phyloP scores from a whole-genome alignment of 805 yeast genomes.

The Tetrapisispora iriomotensis region DNA sequence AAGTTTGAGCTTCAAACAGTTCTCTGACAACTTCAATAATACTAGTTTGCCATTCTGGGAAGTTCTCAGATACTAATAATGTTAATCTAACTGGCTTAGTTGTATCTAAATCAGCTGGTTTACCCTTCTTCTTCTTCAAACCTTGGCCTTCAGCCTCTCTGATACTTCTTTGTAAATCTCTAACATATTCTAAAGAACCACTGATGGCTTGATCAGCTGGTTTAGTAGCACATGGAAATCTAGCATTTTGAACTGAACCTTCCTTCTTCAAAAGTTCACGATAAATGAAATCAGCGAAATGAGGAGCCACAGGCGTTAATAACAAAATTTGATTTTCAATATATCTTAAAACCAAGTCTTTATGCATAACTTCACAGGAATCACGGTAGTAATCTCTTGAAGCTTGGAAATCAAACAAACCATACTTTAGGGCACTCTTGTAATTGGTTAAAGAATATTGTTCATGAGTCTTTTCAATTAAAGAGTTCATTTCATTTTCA shows the following conservation, averaged over 20 bases:
- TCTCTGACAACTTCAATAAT: conserved; percentile 74
- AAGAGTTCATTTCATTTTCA: conserved; percentile 83
- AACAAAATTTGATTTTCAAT: conserved; percentile 79
- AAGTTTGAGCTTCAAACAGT: conserved; percentile 52
- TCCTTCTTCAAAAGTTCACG: conserved; percentile 65
- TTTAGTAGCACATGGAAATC: conserved; percentile 68
- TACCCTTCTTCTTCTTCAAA: conserved; percentile 80
- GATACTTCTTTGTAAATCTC: conserved; percentile 66
- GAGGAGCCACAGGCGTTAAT: conserved; percentile 91
- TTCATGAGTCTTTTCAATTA: conserved; percentile 64
- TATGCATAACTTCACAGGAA: conserved; percentile 59
- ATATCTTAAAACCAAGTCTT: conserved; percentile 67
- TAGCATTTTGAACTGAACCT: conserved; percentile 60
- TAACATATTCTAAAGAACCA: conserved; percentile 71
- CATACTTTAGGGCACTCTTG: conserved; percentile 82
- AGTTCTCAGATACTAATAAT: conserved; percentile 66
- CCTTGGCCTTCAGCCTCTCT: conserved; percentile 90
- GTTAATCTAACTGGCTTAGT: conserved; percentile 64
- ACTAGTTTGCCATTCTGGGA: conserved; percentile 85
- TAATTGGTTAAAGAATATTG: conserved; percentile 66
- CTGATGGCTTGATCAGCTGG: conserved; percentile 52
- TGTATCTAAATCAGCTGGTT: conserved; percentile 63
- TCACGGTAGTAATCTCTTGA: conserved; percentile 97
- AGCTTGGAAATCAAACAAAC: conserved; percentile 88
- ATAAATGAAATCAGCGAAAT: conserved; percentile 84